Conservation (phyloP, 371 early-diverging fungal genomes). For the Synchytrium microbalum region DNA sequence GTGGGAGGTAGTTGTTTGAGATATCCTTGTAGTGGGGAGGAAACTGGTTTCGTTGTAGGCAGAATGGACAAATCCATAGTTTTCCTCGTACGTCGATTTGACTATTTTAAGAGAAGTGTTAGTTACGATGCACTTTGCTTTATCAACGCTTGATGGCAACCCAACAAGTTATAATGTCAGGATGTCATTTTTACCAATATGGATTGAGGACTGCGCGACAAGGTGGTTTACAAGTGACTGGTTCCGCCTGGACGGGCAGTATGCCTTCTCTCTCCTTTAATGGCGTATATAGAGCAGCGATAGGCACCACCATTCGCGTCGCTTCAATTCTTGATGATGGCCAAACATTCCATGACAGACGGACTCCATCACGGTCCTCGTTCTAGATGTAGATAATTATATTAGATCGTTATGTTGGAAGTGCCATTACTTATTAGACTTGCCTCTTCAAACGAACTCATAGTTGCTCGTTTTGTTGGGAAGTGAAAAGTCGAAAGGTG, state of each 20-base stretch:
- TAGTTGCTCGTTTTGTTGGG: neutral
- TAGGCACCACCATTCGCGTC: conserved; percentile 92
- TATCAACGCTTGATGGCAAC: neutral
- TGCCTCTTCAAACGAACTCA: neutral
- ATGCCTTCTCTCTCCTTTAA: conserved; percentile 86
- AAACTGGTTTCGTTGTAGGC: conserved; percentile 93
- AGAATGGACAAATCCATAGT: conserved; percentile 99
- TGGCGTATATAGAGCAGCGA: conserved; percentile 95
- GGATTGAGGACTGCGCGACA: conserved; percentile 97
- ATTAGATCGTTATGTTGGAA: too few species aligned
- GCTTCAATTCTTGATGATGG: conserved; percentile 91
- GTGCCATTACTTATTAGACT: too few species aligned
- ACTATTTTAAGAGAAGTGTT: conserved; percentile 31
- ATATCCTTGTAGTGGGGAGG: conserved; percentile 99
- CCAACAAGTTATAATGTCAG: neutral
- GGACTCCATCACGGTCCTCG: conserved; percentile 71
- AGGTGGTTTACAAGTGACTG: conserved; percentile 93
- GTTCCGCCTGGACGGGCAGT: conserved; percentile 88
- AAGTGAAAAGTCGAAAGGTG: too few species aligned
- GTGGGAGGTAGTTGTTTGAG: conserved; percentile 86
- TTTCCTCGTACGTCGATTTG: conserved; percentile 91
- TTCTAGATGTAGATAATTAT: too few species aligned
- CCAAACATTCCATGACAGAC: conserved; percentile 99
- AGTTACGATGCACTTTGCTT: neutral
- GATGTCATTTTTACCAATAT: conserved; percentile 66